A percentile compares a stretch with the other conserved stretches of the same genome.
Evolutionary conservation across 768 basidiomycete species (phyloP).

Genomic region (Omphalotus guepiniiformis): DNA sequence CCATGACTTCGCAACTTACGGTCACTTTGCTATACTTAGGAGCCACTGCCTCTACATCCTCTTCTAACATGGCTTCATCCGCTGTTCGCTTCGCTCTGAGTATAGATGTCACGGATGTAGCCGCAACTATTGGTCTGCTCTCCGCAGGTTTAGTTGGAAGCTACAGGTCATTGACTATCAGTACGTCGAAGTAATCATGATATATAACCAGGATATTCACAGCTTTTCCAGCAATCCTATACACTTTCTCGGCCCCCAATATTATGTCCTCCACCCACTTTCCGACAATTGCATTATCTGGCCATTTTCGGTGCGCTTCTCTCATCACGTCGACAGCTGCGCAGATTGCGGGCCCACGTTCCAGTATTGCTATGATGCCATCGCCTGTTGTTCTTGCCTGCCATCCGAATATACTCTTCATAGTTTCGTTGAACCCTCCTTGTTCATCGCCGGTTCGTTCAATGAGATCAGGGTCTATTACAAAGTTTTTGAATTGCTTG

Average conservation of each 20-base stretch:
- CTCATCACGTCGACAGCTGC: slow-evolving; percentile 6
- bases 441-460: slow-evolving; percentile 17
- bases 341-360: slow-evolving; percentile 10
- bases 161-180: background rate
- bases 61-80: too few relatives aligned
- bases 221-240: background rate
- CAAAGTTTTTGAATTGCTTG: slow-evolving; percentile 7
- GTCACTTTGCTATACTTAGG: too few relatives aligned
- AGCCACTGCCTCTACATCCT: too few relatives aligned
- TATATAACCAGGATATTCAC: background rate
- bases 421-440: slow-evolving; percentile 13
- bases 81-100: background rate
- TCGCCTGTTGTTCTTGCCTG: slow-evolving; percentile 16
- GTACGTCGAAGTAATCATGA: too few relatives aligned
- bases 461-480: slow-evolving; percentile 14
- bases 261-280: slow-evolving; percentile 21
- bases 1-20: too few relatives aligned
- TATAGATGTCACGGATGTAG: background rate
- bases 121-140: background rate
- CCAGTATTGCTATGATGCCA: slow-evolving; percentile 15
- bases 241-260: too few relatives aligned
- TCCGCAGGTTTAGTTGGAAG: background rate
- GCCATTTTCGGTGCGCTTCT: background rate
- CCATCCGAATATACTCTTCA: slow-evolving; percentile 19
- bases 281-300: slow-evolving; percentile 14